phyloP scores from a whole-genome alignment of 2,329 filamentous ascomycete species.

The Erysiphe neolycopersici region DNA sequence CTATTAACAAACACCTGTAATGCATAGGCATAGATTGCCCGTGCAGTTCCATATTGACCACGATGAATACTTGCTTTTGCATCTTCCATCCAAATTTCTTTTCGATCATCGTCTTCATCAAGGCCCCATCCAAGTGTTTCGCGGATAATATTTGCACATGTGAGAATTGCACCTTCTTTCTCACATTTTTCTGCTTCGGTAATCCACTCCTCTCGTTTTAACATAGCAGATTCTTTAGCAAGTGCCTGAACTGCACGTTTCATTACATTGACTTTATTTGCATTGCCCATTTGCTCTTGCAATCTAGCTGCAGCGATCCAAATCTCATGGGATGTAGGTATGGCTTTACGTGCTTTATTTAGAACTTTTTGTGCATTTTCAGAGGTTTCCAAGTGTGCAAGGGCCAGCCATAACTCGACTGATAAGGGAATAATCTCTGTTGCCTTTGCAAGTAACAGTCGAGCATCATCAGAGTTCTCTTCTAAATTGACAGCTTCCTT shows the following conservation, averaged over 20 bases:
- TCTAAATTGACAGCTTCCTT: conserved; percentile 92
- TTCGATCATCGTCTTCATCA: conserved; percentile 88
- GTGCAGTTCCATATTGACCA: conserved; percentile 66
- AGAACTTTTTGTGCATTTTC: conserved; percentile 87
- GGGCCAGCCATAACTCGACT: conserved; percentile 80
- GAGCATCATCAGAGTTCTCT: conserved; percentile 68
- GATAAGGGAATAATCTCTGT: conserved; percentile 86
- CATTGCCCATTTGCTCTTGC: conserved; percentile 65
- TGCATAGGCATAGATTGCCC: conserved; percentile 81
- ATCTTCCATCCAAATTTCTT: conserved; percentile 89
- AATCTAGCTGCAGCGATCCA: conserved; percentile 88
- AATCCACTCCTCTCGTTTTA: conserved; percentile 94
- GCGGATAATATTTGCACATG: conserved; percentile 68
- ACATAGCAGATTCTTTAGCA: conserved; percentile 80
- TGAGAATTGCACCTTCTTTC: conserved; percentile 64
- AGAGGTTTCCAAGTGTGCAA: conserved; percentile 68
- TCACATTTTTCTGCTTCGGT: conserved; percentile 84
- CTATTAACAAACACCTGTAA: conserved; percentile 73
- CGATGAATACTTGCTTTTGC: conserved; percentile 57
- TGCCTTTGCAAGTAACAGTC: conserved; percentile 72
- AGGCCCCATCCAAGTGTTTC: conserved; percentile 83
- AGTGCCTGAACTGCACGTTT: conserved; percentile 74
- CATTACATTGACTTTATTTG: conserved; percentile 69
- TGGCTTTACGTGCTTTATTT: conserved; percentile 80
- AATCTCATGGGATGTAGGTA: conserved; percentile 80